Conservation (phyloP, 2,329 filamentous ascomycete genomes). For the Aspergillus tubingensis region DNA sequence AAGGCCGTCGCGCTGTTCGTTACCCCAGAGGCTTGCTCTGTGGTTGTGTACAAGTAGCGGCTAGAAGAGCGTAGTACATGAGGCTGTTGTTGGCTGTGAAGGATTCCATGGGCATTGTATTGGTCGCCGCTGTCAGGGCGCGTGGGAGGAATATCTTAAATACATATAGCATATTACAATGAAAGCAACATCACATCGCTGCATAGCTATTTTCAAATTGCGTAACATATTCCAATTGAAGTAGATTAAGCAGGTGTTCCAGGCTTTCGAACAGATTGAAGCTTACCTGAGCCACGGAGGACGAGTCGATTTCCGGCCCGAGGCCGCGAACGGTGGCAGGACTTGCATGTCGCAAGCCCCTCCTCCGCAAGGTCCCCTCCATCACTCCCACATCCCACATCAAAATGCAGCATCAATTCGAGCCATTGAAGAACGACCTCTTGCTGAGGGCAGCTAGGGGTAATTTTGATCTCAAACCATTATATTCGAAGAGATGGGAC, state of each 20-base stretch:
- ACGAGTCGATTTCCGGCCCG: conserved; percentile 18
- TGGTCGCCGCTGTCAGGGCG: not conserved
- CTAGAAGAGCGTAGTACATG: not conserved
- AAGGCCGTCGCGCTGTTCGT: not conserved
- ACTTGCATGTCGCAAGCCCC: conserved; percentile 23
- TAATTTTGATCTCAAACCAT: conserved; percentile 40
- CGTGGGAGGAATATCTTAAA: not conserved
- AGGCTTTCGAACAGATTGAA: not conserved
- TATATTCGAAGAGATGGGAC: conserved; percentile 2
- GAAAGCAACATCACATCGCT: not conserved
- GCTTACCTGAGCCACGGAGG: not conserved
- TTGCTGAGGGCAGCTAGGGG: conserved; percentile 87
- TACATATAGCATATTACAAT: not conserved
- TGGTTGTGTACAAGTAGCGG: not conserved
- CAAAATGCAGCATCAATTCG: conserved; percentile 71
- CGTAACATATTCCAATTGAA: not conserved
- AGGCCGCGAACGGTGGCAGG: conserved; percentile 14
- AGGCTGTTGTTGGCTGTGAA: not conserved
- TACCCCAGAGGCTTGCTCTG: not conserved
- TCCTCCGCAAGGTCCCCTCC: conserved; percentile 20
- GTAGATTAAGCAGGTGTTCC: not conserved
- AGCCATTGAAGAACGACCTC: conserved; percentile 88
- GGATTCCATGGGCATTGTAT: not conserved
- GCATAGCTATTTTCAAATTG: not conserved
- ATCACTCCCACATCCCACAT: conserved; percentile 1